Base-by-base conservation (phyloP, 2,329 filamentous ascomycete genomes). In the Teratosphaeria destructans region DNA sequence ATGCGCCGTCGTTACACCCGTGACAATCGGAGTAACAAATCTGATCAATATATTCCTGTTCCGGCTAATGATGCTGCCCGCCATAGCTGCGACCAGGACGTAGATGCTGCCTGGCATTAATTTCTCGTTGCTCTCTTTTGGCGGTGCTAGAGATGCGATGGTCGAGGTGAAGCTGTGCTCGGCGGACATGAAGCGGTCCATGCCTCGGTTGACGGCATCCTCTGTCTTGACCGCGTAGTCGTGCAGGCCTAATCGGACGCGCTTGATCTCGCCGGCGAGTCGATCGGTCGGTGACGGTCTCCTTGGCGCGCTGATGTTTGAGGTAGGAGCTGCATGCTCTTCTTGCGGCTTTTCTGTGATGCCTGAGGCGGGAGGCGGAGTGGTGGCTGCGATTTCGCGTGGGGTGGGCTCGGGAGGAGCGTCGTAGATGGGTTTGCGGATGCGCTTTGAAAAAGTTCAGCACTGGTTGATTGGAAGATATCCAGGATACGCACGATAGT, bases 1-100 rank as follows among this genome's bases (percentile, higher is more conserved):
- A 85, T 91, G 94, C 61, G 89, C 91, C 59, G 91, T 89, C 59
- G 85, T 85, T 63, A 95, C 78, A 65, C 92, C 94, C 52, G 96
- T 84, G 23, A 86, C 85, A 56, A 93, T 75, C 11, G 94, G 94
- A 1, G 89, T 82, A 1, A 86, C 79, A 58, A 87, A 85, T 66
- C 94, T 86, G 58, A 99, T 78, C 63, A 96, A 74, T 63, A 97
- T 82, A 74, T 88, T 92, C 68, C 93, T 86, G 79, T 95, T 95
- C 64, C 93, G 85, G 59, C 89, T 85, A 59, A 96, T 79, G 73
- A 99, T 97, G 75, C 85, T 91, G 67, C 93, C 94, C 39, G 94
- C 90, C 92, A 99, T 96, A 68, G 90, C 86, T 52, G 92, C 87
- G 55, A 99, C 92, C 34, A 96, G 83, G 54, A 97, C 91, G 77